These are phyloP conservation scores for Schwanniomyces polymorphus DNA, from an alignment of 805 yeast genomes.

Conservation along the genomic window DNA sequence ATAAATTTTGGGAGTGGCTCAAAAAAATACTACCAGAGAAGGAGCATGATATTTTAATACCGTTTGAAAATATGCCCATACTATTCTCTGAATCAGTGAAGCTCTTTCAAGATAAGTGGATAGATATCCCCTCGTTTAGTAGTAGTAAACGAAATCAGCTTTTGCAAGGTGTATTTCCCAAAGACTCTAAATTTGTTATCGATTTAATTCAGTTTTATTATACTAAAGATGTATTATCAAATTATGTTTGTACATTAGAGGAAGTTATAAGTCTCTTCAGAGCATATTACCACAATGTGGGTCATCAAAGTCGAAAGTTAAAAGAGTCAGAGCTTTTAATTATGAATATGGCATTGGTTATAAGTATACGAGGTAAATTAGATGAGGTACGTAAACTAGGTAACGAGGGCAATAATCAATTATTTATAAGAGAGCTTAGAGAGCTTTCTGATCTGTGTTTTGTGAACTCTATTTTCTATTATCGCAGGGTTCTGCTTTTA, in stretches of 20 bases:
- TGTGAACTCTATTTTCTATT: constrained; percentile 47
- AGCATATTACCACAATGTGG: constrained; percentile 18
- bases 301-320: constrained; percentile 13
- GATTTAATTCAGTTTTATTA: constrained; percentile 27
- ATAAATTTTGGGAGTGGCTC: constrained; percentile 34
- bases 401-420: not conserved
- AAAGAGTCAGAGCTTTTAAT: constrained; percentile 30
- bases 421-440: constrained; percentile 11
- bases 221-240: constrained; percentile 17
- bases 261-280: constrained; percentile 20
- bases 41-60: constrained; percentile 16
- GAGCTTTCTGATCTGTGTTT: constrained; percentile 18
- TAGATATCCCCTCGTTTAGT: constrained; percentile 29
- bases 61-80: constrained; percentile 29
- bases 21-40: constrained; percentile 22
- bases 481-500: constrained; percentile 46
- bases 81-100: constrained; percentile 16
- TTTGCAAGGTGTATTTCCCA: constrained; percentile 27
- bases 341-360: constrained; percentile 22
- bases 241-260: constrained; percentile 14
- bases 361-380: constrained; percentile 1
- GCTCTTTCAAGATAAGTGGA: constrained; percentile 23
- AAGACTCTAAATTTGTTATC: constrained; percentile 17
- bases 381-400: not conserved
- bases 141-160: constrained; percentile 13